Evolutionary conservation across 106 monocot species (phyloP).

Genomic region (Xerophyta viscosa): DNA sequence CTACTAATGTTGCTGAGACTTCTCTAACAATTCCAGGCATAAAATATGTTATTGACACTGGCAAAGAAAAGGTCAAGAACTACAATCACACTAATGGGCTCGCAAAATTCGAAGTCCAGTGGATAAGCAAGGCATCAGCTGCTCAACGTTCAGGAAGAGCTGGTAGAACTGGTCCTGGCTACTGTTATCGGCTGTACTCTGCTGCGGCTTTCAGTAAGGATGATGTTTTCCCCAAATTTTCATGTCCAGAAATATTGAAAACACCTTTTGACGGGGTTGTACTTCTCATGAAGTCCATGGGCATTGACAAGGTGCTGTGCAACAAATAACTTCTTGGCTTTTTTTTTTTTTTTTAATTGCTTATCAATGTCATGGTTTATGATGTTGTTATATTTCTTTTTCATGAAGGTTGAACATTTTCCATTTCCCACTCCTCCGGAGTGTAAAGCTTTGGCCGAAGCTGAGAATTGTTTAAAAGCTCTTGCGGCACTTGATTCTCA

Average conservation of each 20-base stretch:
- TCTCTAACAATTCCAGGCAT: conserved; percentile 96
- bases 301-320: conserved; percentile 69
- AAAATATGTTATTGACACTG: conserved; percentile 96
- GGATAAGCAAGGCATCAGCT: conserved; percentile 99
- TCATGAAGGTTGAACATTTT: conserved; percentile 89
- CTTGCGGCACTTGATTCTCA: conserved; percentile 68
- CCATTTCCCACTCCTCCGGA: conserved; percentile 93
- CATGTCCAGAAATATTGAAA: conserved; percentile 71
- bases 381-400: background rate
- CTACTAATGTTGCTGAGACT: conserved; percentile 98
- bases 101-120: conserved; percentile 63
- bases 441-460: conserved; percentile 50
- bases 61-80: conserved; percentile 91
- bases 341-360: conserved; percentile 1
- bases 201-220: conserved; percentile 76
- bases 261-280: conserved; percentile 89
- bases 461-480: conserved; percentile 66
- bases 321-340: background rate
- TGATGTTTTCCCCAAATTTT: conserved; percentile 70
- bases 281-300: conserved; percentile 82
- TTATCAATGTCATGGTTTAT: conserved; percentile 1
- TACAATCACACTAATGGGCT: conserved; percentile 66
- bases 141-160: conserved; percentile 90
- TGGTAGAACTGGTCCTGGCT: conserved; percentile 84
- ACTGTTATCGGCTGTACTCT: conserved; percentile 90